A percentile compares a stretch with the other conserved stretches of the same genome.
Conservation (phyloP, 1,139 yeast species). For the Kurtzmaniella quercitrusa region DNA sequence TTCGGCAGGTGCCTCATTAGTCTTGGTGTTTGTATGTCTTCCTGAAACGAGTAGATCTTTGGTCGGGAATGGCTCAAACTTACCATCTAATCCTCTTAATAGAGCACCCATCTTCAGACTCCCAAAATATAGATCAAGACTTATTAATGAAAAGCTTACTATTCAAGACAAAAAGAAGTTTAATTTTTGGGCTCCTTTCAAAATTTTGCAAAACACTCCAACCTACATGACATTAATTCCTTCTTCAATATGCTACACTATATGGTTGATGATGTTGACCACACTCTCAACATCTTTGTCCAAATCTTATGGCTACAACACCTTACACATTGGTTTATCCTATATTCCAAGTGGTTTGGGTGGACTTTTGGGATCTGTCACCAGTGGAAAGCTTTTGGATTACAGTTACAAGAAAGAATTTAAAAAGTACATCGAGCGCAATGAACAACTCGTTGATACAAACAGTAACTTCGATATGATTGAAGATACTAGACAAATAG, state of each 20-base stretch:
- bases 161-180: conserved; percentile 20
- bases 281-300: conserved; percentile 55
- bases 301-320: conserved; percentile 43
- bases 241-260: conserved; percentile 57
- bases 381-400: conserved; percentile 47
- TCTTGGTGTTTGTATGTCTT: conserved; percentile 36
- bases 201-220: conserved; percentile 30
- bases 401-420: conserved; percentile 31
- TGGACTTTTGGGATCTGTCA: conserved; percentile 48
- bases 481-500: conserved; percentile 10
- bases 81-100: conserved; percentile 25
- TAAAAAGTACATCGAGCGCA: conserved; percentile 13
- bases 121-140: conserved; percentile 15
- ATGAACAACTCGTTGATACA: conserved; percentile 30
- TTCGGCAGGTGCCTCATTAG: conserved; percentile 43
- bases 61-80: conserved; percentile 63
- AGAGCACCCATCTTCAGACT: conserved; percentile 18
- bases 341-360: conserved; percentile 61
- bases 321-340: conserved; percentile 59
- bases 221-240: conserved; percentile 38
- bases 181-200: conserved; percentile 44
- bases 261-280: conserved; percentile 70
- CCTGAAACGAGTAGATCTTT: conserved; percentile 72
- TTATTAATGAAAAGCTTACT: conserved; percentile 13
- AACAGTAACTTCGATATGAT: conserved; percentile 30